phyloP scores from a whole-genome alignment of 192 early-diverging fungal genomes.

The Ambispora gerdemannii region DNA sequence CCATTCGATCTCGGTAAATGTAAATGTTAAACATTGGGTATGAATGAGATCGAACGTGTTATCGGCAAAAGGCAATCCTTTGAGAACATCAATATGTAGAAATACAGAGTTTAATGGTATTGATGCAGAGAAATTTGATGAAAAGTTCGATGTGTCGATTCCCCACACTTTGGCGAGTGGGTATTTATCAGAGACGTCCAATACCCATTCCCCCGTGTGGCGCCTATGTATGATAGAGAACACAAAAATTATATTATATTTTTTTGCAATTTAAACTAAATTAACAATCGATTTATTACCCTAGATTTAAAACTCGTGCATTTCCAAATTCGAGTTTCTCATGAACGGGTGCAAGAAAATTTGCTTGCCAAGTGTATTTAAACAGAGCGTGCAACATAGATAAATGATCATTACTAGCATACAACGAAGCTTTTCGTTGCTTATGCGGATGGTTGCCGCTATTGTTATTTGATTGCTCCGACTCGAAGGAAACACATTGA shows the following conservation, averaged over 20 bases:
- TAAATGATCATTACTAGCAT: no score
- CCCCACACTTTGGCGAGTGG: background rate
- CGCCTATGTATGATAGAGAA: no score
- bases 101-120: background rate
- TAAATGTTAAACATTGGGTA: background rate
- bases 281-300: background rate
- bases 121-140: background rate
- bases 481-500: no score
- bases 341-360: background rate
- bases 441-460: no score
- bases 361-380: background rate
- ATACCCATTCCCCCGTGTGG: background rate
- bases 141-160: background rate
- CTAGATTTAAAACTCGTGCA: background rate
- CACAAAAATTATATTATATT: no score
- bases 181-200: background rate
- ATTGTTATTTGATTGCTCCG: no score
- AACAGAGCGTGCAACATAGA: background rate
- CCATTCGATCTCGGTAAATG: conserved; percentile 27
- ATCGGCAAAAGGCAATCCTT: background rate
- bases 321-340: background rate
- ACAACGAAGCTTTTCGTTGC: no score
- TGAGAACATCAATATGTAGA: background rate
- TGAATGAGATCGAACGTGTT: background rate
- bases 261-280: no score